Base-by-base conservation (phyloP, 2,329 filamentous ascomycete genomes). In the Colletotrichum musicola region DNA sequence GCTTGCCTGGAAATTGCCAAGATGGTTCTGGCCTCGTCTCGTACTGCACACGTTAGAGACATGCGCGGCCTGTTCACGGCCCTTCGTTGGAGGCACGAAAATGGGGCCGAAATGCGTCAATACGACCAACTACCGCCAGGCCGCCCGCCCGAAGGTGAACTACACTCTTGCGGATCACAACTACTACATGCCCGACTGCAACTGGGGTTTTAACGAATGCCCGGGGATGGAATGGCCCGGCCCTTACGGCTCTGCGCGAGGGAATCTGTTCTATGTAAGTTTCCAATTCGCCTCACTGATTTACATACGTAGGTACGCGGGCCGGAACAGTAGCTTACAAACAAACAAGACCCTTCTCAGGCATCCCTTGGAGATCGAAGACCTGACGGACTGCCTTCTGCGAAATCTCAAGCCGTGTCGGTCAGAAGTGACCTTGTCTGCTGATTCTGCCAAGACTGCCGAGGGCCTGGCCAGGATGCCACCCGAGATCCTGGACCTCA, bases 21-120 rank as follows among this genome's bases (percentile, higher is more conserved):
- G 9, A 49, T 7, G 16, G 42, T 56, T 4, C 20, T 49, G 18
- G 3, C 2, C 2, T 25, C 40, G 18, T 63, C 61, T 4, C 13
- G 22, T 3, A 9, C 20, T 6, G 20, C 61, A 9, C 13, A 63
- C 16, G 18, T 63, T 0, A 35, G 51, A 49, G 51, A 63, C 4
- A 16, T 49, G 42, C 27, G 51, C 10, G 61, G 61, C 4, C 27
- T 63, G 10, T 57, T 63, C 20, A 40, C n/a, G 42, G 42, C 50
- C 0, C 22, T 57, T n/a, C 49, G 49, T 7, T 62, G 58, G 47
- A 51, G 58, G 6, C 16, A 4, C 1, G 47, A 12, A 12, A 7
- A 35, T 53, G 0, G n/a, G 47, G 1, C 2, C 13, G 44, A 54
- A 35, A 16, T 50, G 1, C 18, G 13, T 35, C 30, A 3, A 35